Conservation (phyloP, 228 moss, liverwort and hornwort species). For the Sphagnum fallax region DNA sequence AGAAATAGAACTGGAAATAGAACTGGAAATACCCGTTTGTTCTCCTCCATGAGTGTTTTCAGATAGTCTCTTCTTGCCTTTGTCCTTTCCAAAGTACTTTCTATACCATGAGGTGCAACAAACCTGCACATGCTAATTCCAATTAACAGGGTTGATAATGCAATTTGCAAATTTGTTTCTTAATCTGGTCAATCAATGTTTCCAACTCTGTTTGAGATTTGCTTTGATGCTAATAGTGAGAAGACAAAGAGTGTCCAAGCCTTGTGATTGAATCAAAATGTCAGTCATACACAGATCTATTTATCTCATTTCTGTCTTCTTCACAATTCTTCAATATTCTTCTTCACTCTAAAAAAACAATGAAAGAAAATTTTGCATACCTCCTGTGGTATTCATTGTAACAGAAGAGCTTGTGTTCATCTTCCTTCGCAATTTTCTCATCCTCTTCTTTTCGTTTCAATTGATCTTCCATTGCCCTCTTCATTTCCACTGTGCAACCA, state of each 20-base stretch:
- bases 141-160: no score
- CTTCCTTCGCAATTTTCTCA: background rate
- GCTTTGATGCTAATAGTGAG: no score
- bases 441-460: background rate
- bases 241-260: no score
- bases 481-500: background rate
- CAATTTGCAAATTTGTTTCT: no score
- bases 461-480: conserved; percentile 4
- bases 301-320: no score
- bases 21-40: background rate
- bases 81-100: conserved; percentile 1
- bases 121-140: background rate
- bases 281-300: no score
- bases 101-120: conserved; percentile 12
- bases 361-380: background rate
- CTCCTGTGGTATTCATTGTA: conserved; percentile 7
- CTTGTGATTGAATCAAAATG: no score
- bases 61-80: conserved; percentile 3
- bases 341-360: no score
- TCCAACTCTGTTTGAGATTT: no score
- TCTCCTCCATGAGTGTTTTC: conserved; percentile 3
- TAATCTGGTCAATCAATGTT: no score
- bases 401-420: background rate
- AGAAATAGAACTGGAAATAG: background rate
- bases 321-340: no score